Evolutionary conservation across 257 asterid genomes (phyloP).

Genomic region (Scutellaria baicalensis): DNA sequence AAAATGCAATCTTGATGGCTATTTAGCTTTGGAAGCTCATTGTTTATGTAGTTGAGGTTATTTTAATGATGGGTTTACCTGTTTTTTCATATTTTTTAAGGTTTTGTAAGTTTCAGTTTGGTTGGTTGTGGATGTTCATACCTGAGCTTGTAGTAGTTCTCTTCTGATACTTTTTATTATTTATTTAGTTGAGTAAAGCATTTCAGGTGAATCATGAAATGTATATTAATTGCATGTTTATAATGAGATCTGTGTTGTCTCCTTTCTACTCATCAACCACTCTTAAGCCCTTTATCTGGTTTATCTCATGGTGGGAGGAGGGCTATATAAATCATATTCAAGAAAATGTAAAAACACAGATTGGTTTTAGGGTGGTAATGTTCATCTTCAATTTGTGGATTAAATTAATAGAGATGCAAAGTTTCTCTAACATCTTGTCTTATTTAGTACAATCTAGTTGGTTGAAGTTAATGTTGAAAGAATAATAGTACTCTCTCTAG

Average conservation of each 20-base stretch:
- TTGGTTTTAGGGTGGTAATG: not conserved
- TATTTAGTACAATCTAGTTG: conserved; percentile 7
- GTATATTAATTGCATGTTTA: not conserved
- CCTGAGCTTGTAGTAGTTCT: not conserved
- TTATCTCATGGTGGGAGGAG: no score
- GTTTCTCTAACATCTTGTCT: not conserved
- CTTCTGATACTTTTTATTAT: not conserved
- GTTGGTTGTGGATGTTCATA: conserved; percentile 19
- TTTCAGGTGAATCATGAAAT: not conserved
- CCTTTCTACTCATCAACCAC: no score
- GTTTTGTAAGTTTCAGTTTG: conserved; percentile 14
- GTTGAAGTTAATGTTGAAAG: conserved; percentile 5
- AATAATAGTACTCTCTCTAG: not conserved
- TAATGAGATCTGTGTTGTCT: not conserved
- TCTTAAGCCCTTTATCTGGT: no score
- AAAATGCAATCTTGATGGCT: not conserved
- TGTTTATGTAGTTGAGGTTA: not conserved
- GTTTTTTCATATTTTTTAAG: not conserved
- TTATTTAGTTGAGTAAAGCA: not conserved
- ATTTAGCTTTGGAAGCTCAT: not conserved
- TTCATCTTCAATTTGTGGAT: not conserved
- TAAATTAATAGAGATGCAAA: not conserved
- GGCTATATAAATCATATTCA: not conserved
- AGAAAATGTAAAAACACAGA: not conserved
- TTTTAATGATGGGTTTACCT: conserved; percentile 22